A percentile compares a stretch with the other conserved stretches of the same genome.
These are phyloP conservation scores for Jamesozyma lodderae DNA, from an alignment of 805 yeast species.

Conservation along the genomic window DNA sequence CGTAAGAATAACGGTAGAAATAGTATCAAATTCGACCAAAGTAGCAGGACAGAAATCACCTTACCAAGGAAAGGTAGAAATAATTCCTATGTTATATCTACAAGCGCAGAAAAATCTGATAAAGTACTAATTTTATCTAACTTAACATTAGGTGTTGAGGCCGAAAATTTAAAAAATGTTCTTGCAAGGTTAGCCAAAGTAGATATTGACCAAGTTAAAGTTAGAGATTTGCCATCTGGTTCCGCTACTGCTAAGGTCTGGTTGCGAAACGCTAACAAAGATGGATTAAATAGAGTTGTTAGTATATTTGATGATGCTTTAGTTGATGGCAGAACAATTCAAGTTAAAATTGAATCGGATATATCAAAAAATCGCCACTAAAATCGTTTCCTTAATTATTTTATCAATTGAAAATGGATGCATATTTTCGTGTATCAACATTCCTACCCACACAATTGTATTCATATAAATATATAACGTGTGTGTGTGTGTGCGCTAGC, in stretches of 20 bases:
- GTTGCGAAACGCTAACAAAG: slow-evolving; percentile 21
- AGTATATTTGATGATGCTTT: slow-evolving; percentile 33
- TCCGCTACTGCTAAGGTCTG: slow-evolving; percentile 33
- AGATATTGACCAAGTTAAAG: slow-evolving; percentile 17
- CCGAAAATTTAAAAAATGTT: slow-evolving; percentile 15
- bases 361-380: too few species aligned
- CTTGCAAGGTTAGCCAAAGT: slow-evolving; percentile 18
- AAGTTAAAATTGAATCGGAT: slow-evolving; percentile 30
- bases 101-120: slow-evolving; percentile 11
- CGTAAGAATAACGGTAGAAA: not conserved
- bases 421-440: too few species aligned
- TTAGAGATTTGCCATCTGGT: slow-evolving; percentile 33
- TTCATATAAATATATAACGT: too few species aligned
- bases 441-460: too few species aligned
- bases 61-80: not conserved
- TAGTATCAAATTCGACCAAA: not conserved
- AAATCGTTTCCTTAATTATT: too few species aligned
- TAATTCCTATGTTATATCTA: slow-evolving; percentile 18
- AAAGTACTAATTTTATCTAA: slow-evolving; percentile 17
- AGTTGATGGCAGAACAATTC: slow-evolving; percentile 40
- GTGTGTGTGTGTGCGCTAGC: too few species aligned
- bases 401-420: too few species aligned
- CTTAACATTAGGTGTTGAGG: slow-evolving; percentile 24
- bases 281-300: slow-evolving; percentile 26
- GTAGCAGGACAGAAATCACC: not conserved